Base-by-base conservation (phyloP, 371 early-diverging fungal species). In the Rhizopus sp. region DNA sequence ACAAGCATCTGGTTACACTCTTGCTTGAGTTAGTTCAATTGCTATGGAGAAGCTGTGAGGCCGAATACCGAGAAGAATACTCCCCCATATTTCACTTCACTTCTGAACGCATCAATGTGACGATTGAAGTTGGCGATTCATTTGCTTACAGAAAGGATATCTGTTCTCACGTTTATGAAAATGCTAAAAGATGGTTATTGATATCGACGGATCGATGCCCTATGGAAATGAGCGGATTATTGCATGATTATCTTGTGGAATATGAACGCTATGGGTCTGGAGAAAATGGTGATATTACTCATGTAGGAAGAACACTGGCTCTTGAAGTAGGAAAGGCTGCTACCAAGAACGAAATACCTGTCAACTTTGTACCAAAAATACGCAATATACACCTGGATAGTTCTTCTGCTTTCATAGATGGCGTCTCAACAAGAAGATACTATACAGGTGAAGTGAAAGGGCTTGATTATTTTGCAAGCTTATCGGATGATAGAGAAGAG, bases 31-130 rank as follows among this genome's bases (percentile, higher is more conserved):
- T 93, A 33, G 84, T 89, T 9, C 91, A 92, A 45, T 68, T 93
- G 3, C 72, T 90, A 6, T 93, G 92, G 92, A 70, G 83, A 55
- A 82, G 89, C 55, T 93, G 93, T 55, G 89, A 90, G 63, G 87
- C 88, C 7, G 92, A 90, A 77, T 83, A 86, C 54, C 81, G 86
- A 42, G 90, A 91, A 54, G 91, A 91, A 73, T 92, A 90, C 62
- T 88, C 75, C 34, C 91, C 93, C 3, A 75, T 73, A 1, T 93
- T 88, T 68, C 81, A 81, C 48, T 93, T 90, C 59, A 85, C 85
- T 0, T 90, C 92, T 2, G 37, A 62, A 15, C 75, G 81, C 30
- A 80, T 88, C 9, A 73, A 70, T 30, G 81, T 93, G 6, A 88
- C 89, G 10, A 70, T 93, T 50, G 84, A 88, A 64, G 48, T 93